Percentiles rank a stretch among this genome's conserved stretches.
Conservation (phyloP, 768 basidiomycete species). For the Calocera viscosa region DNA sequence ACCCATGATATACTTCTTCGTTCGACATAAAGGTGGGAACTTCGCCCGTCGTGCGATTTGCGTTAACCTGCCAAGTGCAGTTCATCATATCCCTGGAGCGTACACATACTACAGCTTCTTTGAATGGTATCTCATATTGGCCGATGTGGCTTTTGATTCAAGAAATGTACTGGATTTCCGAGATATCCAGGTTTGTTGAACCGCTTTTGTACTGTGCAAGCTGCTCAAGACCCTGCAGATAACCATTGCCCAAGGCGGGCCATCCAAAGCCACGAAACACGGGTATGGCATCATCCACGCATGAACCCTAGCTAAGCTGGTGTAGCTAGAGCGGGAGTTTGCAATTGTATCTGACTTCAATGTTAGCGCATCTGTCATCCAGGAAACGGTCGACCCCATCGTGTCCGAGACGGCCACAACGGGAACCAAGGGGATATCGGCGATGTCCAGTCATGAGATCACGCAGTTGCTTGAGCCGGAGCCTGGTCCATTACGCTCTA, state of each 20-base stretch:
- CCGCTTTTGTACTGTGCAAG: neutral
- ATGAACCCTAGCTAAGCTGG: neutral
- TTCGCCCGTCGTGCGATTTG: slow-evolving; percentile 59
- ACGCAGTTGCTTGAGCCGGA: neutral
- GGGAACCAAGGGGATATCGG: neutral
- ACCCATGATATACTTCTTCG: slow-evolving; percentile 71
- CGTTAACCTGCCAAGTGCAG: neutral
- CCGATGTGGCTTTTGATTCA: slow-evolving; percentile 64
- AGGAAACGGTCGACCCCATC: neutral
- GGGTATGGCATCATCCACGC: neutral
- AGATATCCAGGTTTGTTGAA: slow-evolving; percentile 39
- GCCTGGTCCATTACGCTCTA: neutral
- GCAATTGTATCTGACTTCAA: neutral
- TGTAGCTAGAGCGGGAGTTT: neutral
- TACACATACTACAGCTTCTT: slow-evolving; percentile 79
- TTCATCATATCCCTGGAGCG: slow-evolving; percentile 35
- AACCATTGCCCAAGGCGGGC: neutral
- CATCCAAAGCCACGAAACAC: neutral
- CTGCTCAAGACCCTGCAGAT: slow-evolving; percentile 1
- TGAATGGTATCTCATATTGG: slow-evolving; percentile 71
- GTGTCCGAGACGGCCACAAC: neutral
- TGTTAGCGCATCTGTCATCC: neutral
- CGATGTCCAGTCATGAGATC: neutral
- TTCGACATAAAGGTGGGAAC: slow-evolving; percentile 69
- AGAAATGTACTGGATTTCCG: slow-evolving; percentile 48